Evolutionary conservation across 345 rosid species (phyloP).

Genomic region (Acer negundo): DNA sequence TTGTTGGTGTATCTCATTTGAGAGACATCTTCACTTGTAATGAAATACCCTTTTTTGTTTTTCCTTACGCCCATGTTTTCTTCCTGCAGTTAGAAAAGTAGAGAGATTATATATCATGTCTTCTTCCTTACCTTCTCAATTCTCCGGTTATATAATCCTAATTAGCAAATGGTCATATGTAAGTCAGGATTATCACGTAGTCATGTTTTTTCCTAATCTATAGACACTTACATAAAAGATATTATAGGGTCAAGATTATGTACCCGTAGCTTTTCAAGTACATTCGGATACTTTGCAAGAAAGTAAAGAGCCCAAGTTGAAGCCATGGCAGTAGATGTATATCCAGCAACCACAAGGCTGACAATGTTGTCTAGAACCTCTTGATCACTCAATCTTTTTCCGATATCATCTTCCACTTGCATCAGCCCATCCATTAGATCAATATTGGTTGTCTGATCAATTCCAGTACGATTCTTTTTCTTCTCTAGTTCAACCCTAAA

Average conservation of each 20-base stretch:
- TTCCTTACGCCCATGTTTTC: conserved; percentile 33
- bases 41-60: conserved; percentile 29
- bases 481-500: conserved; percentile 29
- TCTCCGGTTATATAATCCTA: neutral
- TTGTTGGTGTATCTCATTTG: conserved; percentile 39
- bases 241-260: no score
- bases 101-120: no score
- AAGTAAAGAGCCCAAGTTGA: conserved; percentile 46
- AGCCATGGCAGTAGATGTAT: conserved; percentile 30
- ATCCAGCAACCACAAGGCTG: conserved; percentile 32
- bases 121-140: no score
- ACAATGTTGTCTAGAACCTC: conserved; percentile 45
- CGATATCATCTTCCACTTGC: conserved; percentile 39
- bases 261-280: conserved; percentile 33
- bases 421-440: conserved; percentile 40
- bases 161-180: neutral
- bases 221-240: no score
- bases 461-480: conserved; percentile 21
- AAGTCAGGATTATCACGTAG: no score
- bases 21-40: conserved; percentile 38
- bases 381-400: conserved; percentile 33
- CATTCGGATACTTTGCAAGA: conserved; percentile 37
- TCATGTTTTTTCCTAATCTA: no score
- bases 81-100: conserved; percentile 22
- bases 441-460: no score